These are phyloP conservation scores for Diaporthe amygdali DNA, from an alignment of 2,329 filamentous ascomycete genomes.

Conservation along the genomic window DNA sequence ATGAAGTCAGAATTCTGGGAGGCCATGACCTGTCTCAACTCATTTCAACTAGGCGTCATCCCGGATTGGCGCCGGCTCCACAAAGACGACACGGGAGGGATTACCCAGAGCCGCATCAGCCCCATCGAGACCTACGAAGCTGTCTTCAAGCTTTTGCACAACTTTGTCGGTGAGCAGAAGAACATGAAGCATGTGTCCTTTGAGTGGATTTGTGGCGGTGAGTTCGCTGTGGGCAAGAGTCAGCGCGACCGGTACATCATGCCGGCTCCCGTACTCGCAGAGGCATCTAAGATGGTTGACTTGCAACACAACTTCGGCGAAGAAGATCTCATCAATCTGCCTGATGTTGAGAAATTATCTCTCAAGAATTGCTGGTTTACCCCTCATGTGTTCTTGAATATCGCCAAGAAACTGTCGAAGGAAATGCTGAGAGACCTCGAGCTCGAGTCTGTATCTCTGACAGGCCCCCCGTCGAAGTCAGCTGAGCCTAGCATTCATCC, in stretches of 20 bases:
- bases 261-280: constrained; percentile 60
- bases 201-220: constrained; percentile 72
- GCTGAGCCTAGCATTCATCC: constrained; percentile 18
- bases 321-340: constrained; percentile 54
- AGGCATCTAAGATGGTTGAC: constrained; percentile 35
- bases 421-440: constrained; percentile 57
- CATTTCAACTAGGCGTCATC: constrained; percentile 64
- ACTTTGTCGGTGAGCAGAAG: constrained; percentile 50
- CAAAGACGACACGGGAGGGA: constrained; percentile 55
- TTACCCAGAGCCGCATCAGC: constrained; percentile 40
- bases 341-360: constrained; percentile 61
- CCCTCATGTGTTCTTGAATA: constrained; percentile 59
- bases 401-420: constrained; percentile 54
- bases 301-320: constrained; percentile 29
- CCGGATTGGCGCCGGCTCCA: constrained; percentile 69
- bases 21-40: constrained; percentile 56
- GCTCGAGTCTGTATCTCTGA: constrained; percentile 70
- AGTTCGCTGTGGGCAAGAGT: constrained; percentile 65
- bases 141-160: constrained; percentile 58
- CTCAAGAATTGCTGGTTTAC: constrained; percentile 74
- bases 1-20: constrained; percentile 66
- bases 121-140: constrained; percentile 56
- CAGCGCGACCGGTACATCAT: constrained; percentile 68
- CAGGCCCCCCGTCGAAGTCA: constrained; percentile 44
- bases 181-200: constrained; percentile 65